phyloP scores from a whole-genome alignment of 2,329 filamentous ascomycete genomes.

The Xylaria sp. region DNA sequence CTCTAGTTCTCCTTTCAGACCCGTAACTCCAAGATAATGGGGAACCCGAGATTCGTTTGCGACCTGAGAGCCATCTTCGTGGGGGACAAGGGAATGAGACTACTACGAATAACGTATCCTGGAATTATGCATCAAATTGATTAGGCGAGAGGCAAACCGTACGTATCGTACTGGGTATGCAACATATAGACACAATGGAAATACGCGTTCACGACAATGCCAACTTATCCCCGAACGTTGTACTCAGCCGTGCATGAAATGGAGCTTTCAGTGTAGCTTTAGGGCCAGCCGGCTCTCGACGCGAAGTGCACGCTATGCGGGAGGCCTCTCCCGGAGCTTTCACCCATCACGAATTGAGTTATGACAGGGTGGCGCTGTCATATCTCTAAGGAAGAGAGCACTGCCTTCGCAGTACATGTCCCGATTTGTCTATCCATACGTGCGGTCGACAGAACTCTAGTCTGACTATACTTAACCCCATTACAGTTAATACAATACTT shows the following conservation, averaged over 20 bases:
- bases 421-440: background rate
- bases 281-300: background rate
- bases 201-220: background rate
- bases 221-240: background rate
- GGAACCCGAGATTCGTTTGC: no score
- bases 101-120: background rate
- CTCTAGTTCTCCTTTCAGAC: no score
- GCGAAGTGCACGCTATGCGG: background rate
- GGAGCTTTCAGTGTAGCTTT: background rate
- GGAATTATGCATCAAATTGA: background rate
- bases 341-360: background rate
- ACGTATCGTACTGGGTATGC: background rate
- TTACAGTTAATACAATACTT: background rate
- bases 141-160: background rate
- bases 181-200: background rate
- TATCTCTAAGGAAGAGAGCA: constrained; percentile 13
- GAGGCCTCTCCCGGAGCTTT: constrained; percentile 28
- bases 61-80: background rate
- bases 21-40: background rate
- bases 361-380: constrained; percentile 29
- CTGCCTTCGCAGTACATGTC: constrained; percentile 21
- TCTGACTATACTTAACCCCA: background rate
- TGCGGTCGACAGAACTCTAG: background rate
- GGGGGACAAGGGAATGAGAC: background rate
- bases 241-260: background rate